Evolutionary conservation across 2,329 filamentous ascomycete species (phyloP).

Genomic region (Trichoderma afroharzianum): DNA sequence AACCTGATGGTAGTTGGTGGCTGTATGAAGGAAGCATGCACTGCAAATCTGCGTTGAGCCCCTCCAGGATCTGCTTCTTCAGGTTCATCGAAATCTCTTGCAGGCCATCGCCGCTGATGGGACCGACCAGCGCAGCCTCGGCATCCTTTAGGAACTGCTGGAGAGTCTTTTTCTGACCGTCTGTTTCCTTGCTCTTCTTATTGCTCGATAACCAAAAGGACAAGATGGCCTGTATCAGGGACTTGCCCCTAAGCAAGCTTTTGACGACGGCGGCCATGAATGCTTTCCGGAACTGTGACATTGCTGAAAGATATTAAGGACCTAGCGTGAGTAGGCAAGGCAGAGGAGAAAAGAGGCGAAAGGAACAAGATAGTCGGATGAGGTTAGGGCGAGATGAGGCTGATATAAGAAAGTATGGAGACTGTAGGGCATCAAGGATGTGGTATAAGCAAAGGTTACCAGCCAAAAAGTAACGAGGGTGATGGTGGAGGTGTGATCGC

Average conservation of each 20-base stretch:
- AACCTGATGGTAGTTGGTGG: constrained; percentile 58
- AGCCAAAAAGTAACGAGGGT: constrained; percentile 7
- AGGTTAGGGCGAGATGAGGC: constrained; percentile 1
- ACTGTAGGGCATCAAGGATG: background rate
- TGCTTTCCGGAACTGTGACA: constrained; percentile 54
- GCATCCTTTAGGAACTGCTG: constrained; percentile 56
- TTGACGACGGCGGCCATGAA: constrained; percentile 53
- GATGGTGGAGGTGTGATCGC: background rate
- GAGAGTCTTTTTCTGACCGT: constrained; percentile 29
- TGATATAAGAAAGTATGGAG: constrained; percentile 1
- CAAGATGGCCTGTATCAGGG: constrained; percentile 55
- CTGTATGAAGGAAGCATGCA: constrained; percentile 67
- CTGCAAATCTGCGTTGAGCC: constrained; percentile 48
- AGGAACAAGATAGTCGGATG: background rate
- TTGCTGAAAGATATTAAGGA: constrained; percentile 52
- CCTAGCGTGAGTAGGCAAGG: constrained; percentile 36
- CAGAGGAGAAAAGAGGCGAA: background rate
- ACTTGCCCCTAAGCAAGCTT: constrained; percentile 57
- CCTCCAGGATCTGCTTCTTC: constrained; percentile 53
- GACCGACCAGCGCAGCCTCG: constrained; percentile 49
- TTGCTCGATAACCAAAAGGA: constrained; percentile 46
- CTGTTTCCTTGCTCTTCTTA: constrained; percentile 24
- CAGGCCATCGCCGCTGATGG: constrained; percentile 45
- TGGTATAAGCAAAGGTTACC: background rate
- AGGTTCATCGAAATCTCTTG: constrained; percentile 46